Evolutionary conservation across 2,329 filamentous ascomycete genomes (phyloP).

Genomic region (Macroventuria anomochaeta): DNA sequence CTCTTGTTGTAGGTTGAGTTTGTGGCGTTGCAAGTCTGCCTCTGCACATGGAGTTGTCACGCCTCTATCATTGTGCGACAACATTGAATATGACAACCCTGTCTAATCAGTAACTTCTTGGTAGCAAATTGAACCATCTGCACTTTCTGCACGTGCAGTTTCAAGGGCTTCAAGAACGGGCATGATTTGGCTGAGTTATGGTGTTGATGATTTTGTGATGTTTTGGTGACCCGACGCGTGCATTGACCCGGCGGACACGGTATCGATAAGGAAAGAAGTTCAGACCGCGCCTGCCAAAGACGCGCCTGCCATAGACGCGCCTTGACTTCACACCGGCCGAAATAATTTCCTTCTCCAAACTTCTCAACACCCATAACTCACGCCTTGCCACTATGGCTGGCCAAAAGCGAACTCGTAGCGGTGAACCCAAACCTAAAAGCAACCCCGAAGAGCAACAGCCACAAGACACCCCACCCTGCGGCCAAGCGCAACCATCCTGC

Average conservation of each 20-base stretch:
- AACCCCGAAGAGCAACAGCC: not conserved
- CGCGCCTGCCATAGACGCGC: not conserved
- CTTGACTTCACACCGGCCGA: not conserved
- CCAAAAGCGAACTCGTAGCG: slow-evolving; percentile 35
- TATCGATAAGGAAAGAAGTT: slow-evolving; percentile 29
- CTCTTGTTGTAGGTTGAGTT: not conserved
- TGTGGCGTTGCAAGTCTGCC: not conserved
- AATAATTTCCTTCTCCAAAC: too few relatives aligned
- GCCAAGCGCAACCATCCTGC: slow-evolving; percentile 23
- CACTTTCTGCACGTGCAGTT: too few relatives aligned
- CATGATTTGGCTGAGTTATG: too few relatives aligned
- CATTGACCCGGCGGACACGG: slow-evolving; percentile 1
- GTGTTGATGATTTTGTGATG: too few relatives aligned
- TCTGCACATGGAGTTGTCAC: not conserved
- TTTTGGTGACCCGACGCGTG: too few relatives aligned
- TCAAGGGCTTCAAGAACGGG: too few relatives aligned
- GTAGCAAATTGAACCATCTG: not conserved
- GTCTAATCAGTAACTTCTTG: not conserved
- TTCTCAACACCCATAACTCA: not conserved
- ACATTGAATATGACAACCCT: not conserved
- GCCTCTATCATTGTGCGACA: not conserved
- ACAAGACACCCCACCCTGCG: slow-evolving; percentile 2
- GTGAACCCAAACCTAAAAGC: slow-evolving; percentile 27
- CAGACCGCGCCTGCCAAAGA: slow-evolving; percentile 14
- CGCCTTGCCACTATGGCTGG: slow-evolving; percentile 21